phyloP scores from a whole-genome alignment of 441 rosid species.

The Flueggea neowawraea region DNA sequence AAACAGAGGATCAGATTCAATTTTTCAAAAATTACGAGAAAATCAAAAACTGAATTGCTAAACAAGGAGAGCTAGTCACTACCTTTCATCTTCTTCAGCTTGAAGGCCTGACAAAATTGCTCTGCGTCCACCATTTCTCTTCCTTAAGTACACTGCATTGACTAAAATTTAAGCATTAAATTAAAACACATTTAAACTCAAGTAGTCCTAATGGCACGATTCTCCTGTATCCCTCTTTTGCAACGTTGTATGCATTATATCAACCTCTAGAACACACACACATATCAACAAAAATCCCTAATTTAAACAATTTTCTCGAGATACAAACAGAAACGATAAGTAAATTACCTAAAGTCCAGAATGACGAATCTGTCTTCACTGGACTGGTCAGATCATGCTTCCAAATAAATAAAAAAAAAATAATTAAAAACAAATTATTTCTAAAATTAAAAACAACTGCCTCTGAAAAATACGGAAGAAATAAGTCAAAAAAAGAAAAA shows the following conservation, averaged over 20 bases:
- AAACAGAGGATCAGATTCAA: no score
- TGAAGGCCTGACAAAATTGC: conserved; percentile 83
- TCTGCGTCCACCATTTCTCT: conserved; percentile 89
- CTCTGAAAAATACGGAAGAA: no score
- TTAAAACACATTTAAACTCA: no score
- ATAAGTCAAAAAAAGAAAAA: background rate
- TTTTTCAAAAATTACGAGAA: no score
- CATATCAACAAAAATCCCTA: conserved; percentile 11
- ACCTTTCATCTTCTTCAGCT: conserved; percentile 99
- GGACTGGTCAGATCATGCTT: conserved; percentile 76
- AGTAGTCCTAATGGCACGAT: no score
- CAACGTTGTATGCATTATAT: conserved; percentile 76
- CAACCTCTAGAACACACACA: conserved; percentile 68
- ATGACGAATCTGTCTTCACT: conserved; percentile 86
- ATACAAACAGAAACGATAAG: background rate
- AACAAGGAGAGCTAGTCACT: background rate
- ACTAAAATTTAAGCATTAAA: no score
- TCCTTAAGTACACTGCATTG: conserved; percentile 83
- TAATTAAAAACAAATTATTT: no score
- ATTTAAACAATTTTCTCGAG: background rate
- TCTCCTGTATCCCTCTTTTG: conserved; percentile 93
- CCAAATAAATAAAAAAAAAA: conserved; percentile 5
- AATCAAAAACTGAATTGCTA: background rate
- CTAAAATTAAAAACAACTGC: background rate
- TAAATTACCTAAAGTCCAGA: conserved; percentile 74